Conservation (phyloP, 2,329 filamentous ascomycete species). For the Amylocarpus encephaloides region DNA sequence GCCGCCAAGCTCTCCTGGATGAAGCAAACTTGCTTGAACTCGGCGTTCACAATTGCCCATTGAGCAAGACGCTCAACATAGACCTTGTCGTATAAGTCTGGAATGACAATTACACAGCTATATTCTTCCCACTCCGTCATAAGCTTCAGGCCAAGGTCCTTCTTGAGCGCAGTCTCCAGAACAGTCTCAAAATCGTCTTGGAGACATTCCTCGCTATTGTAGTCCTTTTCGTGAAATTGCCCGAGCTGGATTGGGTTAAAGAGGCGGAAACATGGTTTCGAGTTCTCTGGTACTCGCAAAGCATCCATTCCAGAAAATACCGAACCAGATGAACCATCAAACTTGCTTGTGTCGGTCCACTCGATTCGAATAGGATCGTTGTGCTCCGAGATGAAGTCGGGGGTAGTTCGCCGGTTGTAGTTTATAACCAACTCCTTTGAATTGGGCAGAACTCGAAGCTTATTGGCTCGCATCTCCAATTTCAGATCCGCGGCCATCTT, state of each 20-base stretch:
- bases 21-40: slow-evolving; percentile 84
- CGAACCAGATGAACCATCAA: slow-evolving; percentile 51
- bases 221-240: slow-evolving; percentile 86
- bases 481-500: slow-evolving; percentile 84
- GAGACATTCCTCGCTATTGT: slow-evolving; percentile 69
- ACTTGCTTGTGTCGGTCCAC: slow-evolving; percentile 75
- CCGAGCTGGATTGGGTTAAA: slow-evolving; percentile 88
- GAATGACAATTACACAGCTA: slow-evolving; percentile 94
- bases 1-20: slow-evolving; percentile 95
- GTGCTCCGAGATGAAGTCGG: slow-evolving; percentile 85
- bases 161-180: slow-evolving; percentile 76
- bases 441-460: slow-evolving; percentile 92
- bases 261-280: slow-evolving; percentile 80
- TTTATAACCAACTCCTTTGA: slow-evolving; percentile 94
- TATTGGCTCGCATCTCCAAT: slow-evolving; percentile 84
- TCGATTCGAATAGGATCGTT: slow-evolving; percentile 92
- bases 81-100: slow-evolving; percentile 90
- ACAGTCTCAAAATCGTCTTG: slow-evolving; percentile 84
- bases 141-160: slow-evolving; percentile 71
- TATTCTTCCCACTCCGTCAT: slow-evolving; percentile 84
- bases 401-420: slow-evolving; percentile 78
- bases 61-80: slow-evolving; percentile 83
- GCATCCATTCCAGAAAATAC: slow-evolving; percentile 80
- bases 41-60: slow-evolving; percentile 81
- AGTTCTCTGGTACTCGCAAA: slow-evolving; percentile 81